Percentiles rank a stretch among this genome's conserved stretches.
Evolutionary conservation across 768 basidiomycete species (phyloP).

Genomic region (Psilocybe azurescens): DNA sequence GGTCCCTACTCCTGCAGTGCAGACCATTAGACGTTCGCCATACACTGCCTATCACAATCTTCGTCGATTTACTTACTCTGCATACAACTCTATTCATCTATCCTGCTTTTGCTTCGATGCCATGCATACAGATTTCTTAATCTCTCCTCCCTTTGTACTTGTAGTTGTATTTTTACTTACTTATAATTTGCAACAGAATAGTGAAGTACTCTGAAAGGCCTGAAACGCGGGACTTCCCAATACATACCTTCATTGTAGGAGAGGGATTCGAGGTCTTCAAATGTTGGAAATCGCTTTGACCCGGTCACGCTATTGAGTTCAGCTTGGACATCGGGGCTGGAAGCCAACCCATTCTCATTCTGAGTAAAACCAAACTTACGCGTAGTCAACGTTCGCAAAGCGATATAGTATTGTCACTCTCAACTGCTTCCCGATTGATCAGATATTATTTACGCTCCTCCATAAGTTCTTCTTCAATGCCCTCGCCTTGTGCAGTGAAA

Average conservation of each 20-base stretch:
- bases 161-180: neutral
- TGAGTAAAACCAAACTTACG: neutral
- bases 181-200: neutral
- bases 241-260: conserved; percentile 30
- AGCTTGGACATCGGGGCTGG: conserved; percentile 34
- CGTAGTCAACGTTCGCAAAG: neutral
- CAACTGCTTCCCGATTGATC: too few relatives aligned
- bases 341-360: conserved; percentile 3
- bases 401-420: too few relatives aligned
- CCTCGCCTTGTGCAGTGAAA: neutral
- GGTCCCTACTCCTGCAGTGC: neutral
- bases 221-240: conserved; percentile 20
- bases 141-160: neutral
- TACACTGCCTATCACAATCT: neutral
- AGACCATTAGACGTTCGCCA: too few relatives aligned
- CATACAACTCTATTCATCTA: neutral
- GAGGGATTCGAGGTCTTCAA: conserved; percentile 28
- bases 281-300: conserved; percentile 30
- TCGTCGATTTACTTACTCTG: neutral
- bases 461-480: neutral
- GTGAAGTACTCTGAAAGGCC: conserved; percentile 9
- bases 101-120: neutral
- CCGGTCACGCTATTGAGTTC: conserved; percentile 41
- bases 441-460: neutral
- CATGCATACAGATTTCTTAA: neutral